Evolutionary conservation across 1,284 basidiomycete genomes (phyloP).

Genomic region (Puccinia hordei): DNA sequence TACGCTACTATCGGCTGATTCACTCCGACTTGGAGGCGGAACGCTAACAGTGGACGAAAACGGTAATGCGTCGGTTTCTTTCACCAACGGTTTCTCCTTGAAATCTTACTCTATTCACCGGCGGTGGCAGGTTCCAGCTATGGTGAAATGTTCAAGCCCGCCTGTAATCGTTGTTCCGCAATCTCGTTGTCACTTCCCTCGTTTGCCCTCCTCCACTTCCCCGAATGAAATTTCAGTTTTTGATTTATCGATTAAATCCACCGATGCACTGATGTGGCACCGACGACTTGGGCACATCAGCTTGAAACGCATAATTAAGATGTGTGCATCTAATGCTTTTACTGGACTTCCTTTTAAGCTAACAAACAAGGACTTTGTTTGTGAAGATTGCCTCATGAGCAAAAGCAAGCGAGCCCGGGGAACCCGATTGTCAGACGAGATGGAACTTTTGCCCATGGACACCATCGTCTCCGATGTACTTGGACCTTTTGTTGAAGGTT

Average conservation of each 20-base stretch:
- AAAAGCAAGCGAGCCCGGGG: not conserved
- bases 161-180: not conserved
- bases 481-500: conserved; percentile 13
- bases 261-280: conserved; percentile 33
- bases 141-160: not conserved
- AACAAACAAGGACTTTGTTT: conserved; percentile 17
- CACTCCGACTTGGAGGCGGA: not conserved
- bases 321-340: not conserved
- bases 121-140: not conserved
- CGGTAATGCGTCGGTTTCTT: not conserved
- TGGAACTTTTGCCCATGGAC: not conserved
- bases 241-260: not conserved
- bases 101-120: not conserved
- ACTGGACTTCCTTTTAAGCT: not conserved
- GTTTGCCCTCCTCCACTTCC: not conserved
- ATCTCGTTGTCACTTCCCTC: no score
- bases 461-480: not conserved
- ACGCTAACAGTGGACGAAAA: not conserved
- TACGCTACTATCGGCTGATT: not conserved
- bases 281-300: conserved; percentile 25
- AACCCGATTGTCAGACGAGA: not conserved
- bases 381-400: conserved; percentile 25
- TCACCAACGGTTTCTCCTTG: not conserved
- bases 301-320: not conserved
- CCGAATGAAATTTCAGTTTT: not conserved